Base-by-base conservation (phyloP, 164 flowering plant genomes). In the Akebia trifoliata region DNA sequence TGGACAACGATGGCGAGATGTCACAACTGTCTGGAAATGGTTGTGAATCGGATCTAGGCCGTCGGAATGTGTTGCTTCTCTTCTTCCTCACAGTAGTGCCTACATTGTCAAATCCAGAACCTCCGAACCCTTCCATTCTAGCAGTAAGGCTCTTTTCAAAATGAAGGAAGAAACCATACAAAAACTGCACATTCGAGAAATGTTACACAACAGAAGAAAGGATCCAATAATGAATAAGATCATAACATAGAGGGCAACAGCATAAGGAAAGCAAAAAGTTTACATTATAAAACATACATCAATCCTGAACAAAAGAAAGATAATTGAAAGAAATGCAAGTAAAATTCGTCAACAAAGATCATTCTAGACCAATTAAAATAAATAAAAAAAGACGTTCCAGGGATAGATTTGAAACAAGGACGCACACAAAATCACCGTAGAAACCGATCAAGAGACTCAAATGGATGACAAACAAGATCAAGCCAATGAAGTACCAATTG, bases 91-190 rank as follows among this genome's bases (percentile, higher is more conserved):
- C 72, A 47, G 82, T 44, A 44, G 32, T 57, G n/a, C 63, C 60
- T 20, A 74, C 62, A 51, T 72, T 64, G 45, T 75, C 78, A 55
- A 76, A 67, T 30, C 51, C 54, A 26, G 74, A 44, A 44, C 61
- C 68, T 26, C 66, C 62, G 61, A 62, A 56, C 36, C 83, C 87
- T 31, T 85, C 94, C 97, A 93, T 74, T 31, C n/a, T n/a, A n/a
- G n/a, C n/a, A n/a, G n/a, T n/a, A n/a, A n/a, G n/a, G n/a, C n/a
- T n/a, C n/a, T n/a, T n/a, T n/a, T n/a, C n/a, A n/a, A n/a, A n/a
- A n/a, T n/a, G 18, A 7, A 26, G 17, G 40, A 45, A 3, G 14
- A 39, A 43, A 54, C 51, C 28, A 34, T 30, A 35, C 2, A 34
- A 17, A 36, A 2, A 38, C 8, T 17, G 11, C 12, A 26, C n/a